A percentile compares a stretch with the other conserved stretches of the same genome.
Conservation (phyloP, 2,329 filamentous ascomycete species). For the Stenocarpella maydis region DNA sequence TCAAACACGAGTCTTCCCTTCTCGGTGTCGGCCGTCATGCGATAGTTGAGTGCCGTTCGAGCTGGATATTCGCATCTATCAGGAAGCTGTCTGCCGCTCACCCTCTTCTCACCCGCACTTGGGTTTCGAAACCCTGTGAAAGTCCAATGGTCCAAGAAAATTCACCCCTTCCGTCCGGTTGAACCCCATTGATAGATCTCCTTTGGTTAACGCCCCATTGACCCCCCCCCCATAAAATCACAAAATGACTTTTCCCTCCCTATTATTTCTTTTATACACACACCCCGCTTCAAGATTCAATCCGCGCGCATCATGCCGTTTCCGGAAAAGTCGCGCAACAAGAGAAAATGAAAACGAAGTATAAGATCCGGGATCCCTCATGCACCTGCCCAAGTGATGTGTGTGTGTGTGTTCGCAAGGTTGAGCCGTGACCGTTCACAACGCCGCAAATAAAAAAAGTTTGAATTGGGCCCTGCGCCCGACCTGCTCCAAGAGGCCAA, state of each 20-base stretch:
- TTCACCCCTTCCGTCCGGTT: conserved; percentile 5
- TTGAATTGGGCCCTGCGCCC: not conserved
- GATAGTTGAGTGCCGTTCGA: not conserved
- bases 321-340: not conserved
- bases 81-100: not conserved
- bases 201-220: conserved; percentile 31
- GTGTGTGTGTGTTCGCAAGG: not conserved
- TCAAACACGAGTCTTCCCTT: not conserved
- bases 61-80: conserved; percentile 19
- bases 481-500: not conserved
- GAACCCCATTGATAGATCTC: conserved; percentile 25
- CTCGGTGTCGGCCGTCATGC: not conserved
- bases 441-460: conserved; percentile 4
- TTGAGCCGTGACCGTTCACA: conserved; percentile 8
- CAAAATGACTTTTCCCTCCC: conserved; percentile 18
- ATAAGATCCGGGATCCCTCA: not conserved
- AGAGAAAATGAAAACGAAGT: not conserved
- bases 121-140: not conserved
- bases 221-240: too few relatives aligned
- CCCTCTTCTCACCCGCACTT: not conserved
- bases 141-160: not conserved
- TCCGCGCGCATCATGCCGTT: not conserved
- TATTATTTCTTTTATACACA: conserved; percentile 27
- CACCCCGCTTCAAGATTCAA: not conserved
- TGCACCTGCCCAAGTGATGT: not conserved